Base-by-base conservation (phyloP, 441 rosid genomes). In the Erodium texanum region DNA sequence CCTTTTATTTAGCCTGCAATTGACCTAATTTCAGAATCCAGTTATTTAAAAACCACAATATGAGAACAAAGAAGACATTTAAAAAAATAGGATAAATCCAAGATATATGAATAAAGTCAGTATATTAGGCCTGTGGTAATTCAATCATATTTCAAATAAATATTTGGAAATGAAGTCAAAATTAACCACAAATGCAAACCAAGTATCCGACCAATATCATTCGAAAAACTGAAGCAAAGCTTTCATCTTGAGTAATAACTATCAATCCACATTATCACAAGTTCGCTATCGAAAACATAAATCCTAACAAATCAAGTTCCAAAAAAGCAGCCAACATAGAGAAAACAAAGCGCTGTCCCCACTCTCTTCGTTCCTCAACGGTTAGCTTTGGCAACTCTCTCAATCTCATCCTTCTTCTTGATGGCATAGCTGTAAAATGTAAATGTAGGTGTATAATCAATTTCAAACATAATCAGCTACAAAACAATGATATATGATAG, bases 351-450 rank as follows among this genome's bases (percentile, higher is more conserved):
- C 16, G 0, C 58, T 52, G 9, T 52, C 2, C 14, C 10, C 7
- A n/a, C 0, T n/a, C 5, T 52, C 58, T 52, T 18, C 20, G 62
- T 22, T 38, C 66, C 83, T 88, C 68, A 91, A 79, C 92, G 96
- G 43, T 91, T 91, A 38, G 97, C 97, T 82, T 91, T 91, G 3
- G 97, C 93, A 83, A 91, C 96, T 79, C 96, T 85, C 80, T 91
- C 96, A 9, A 89, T 83, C 72, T 87, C 97, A 58, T 91, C 97
- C 72, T 91, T 91, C 81, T 89, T 91, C 83, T 86, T 89, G 59
- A 91, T 91, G 54, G 97, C 96, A 71, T 84, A 91, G 75, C 93
- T 89, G 88, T 27, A 68, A 18, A 61, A 6, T 1, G 18, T 16
- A 45, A 61, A 6, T 1, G 18, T 16, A 45, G 8, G 18, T 52